phyloP scores from a whole-genome alignment of 116 monocot genomes.

The Trichopus zeylanicus region DNA sequence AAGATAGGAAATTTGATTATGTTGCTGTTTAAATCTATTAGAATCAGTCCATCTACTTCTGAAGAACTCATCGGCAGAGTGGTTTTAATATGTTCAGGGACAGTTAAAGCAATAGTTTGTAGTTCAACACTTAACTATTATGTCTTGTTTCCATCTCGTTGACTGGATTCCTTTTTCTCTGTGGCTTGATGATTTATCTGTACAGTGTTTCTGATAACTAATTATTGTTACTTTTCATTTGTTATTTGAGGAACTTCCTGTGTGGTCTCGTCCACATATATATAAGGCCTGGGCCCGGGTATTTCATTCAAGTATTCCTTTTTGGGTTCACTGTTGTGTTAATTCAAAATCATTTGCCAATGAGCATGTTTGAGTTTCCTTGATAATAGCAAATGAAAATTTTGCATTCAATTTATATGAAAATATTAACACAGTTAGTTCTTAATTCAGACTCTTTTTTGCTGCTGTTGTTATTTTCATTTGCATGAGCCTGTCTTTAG shows the following conservation, averaged over 20 bases:
- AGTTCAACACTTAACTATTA: too few relatives aligned
- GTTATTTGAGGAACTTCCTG: slow-evolving; percentile 58
- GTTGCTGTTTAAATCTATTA: too few relatives aligned
- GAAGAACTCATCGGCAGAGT: too few relatives aligned
- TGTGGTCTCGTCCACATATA: slow-evolving; percentile 48
- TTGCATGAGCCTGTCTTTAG: background rate
- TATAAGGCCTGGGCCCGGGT: slow-evolving; percentile 93
- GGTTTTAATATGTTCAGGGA: too few relatives aligned
- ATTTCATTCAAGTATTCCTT: slow-evolving; percentile 67
- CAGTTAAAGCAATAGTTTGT: too few relatives aligned
- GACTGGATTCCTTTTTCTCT: background rate
- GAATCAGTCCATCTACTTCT: too few relatives aligned
- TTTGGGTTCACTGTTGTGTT: background rate
- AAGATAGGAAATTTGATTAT: too few relatives aligned
- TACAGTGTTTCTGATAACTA: background rate
- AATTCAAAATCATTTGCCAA: background rate
- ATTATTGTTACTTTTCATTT: background rate
- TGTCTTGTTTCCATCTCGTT: too few relatives aligned
- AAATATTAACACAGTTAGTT: background rate
- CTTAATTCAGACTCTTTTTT: background rate
- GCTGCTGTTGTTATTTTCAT: background rate
- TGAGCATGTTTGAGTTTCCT: background rate
- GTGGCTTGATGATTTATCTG: background rate
- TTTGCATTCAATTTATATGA: background rate
- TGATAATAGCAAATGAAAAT: background rate